Base-by-base conservation (phyloP, 345 rosid genomes). In the Hibiscus trionum region DNA sequence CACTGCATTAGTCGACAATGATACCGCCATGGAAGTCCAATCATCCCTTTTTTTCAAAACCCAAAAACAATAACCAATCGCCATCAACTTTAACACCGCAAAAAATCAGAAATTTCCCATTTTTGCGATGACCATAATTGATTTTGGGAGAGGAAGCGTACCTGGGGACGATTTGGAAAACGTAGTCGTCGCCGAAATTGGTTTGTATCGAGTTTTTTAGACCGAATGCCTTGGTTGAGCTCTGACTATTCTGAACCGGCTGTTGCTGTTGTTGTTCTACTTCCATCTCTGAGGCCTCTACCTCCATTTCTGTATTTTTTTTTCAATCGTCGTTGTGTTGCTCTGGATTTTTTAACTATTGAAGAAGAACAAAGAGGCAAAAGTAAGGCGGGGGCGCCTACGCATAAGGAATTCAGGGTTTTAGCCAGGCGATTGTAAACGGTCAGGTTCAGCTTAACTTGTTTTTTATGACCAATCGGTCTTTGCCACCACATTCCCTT, bases 1-100 rank as follows among this genome's bases (percentile, higher is more conserved):
- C 71, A 95, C 94, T 1, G 80, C 53, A 72, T 92, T 89, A 8
- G 86, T 89, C 19, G 99, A 95, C 76, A 95, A 75, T 31, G 99
- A 95, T 33, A 90, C 98, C 69, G 91, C 99, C 86, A 95, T 87
- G 73, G 91, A 84, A 16, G 93, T 59, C 93, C 97, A 91, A 81
- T 93, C 97, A 72, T 82, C 72, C 83, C 97, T 33, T 92, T 73
- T 73, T 71, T 15, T n/a, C 12, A 56, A 65, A 57, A 50, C n/a
- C 66, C 72, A 61, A 14, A 52, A 72, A 21, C 17, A 17, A 56
- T 7, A 9, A 37, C 19, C 21, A 29, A 44, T 42, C 35, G 44
- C 26, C 44, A 4, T 26, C 12, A 19, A 59, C 12, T 31, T 14
- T 53, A 6, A 15, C 10, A 8, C 58, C 24, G 49, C 1, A 66